Evolutionary conservation across 2,329 filamentous ascomycete species (phyloP).

Genomic region (Trichoderma gracile): DNA sequence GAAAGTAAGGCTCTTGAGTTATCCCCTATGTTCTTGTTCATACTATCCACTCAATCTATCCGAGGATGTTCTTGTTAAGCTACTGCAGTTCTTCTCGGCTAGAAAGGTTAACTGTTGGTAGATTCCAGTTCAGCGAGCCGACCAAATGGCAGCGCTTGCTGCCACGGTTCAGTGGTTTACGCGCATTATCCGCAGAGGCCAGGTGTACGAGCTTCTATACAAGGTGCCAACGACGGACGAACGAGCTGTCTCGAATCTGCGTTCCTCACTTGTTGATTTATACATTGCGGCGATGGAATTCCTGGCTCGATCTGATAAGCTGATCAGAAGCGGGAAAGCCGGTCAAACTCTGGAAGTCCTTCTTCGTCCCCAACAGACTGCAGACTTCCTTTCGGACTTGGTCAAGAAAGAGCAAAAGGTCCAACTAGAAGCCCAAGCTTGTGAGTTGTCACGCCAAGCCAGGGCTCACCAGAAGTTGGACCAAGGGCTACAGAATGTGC

Average conservation of each 20-base stretch:
- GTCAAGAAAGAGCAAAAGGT: constrained; percentile 8
- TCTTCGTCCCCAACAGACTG: not conserved
- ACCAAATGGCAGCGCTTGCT: constrained; percentile 18
- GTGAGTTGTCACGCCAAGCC: constrained; percentile 1
- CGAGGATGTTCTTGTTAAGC: no score
- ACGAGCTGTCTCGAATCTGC: not conserved
- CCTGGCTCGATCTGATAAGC: not conserved
- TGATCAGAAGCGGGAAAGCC: not conserved
- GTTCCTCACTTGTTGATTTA: constrained; percentile 1
- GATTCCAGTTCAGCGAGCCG: constrained; percentile 15
- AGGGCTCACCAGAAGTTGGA: not conserved
- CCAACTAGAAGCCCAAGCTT: not conserved
- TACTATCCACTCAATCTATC: no score
- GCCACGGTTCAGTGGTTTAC: constrained; percentile 13
- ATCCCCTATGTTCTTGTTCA: no score
- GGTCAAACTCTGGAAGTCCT: constrained; percentile 1
- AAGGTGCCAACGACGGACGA: not conserved
- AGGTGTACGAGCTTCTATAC: constrained; percentile 13
- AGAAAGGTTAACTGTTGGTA: not conserved
- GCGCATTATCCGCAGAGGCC: constrained; percentile 11
- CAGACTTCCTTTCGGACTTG: not conserved
- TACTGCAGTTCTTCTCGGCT: not conserved
- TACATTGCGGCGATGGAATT: constrained; percentile 22
- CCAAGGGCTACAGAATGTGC: not conserved
- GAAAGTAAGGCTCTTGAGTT: not conserved